phyloP scores from a whole-genome alignment of 345 rosid species.

The Rhodamnia rubescens region DNA sequence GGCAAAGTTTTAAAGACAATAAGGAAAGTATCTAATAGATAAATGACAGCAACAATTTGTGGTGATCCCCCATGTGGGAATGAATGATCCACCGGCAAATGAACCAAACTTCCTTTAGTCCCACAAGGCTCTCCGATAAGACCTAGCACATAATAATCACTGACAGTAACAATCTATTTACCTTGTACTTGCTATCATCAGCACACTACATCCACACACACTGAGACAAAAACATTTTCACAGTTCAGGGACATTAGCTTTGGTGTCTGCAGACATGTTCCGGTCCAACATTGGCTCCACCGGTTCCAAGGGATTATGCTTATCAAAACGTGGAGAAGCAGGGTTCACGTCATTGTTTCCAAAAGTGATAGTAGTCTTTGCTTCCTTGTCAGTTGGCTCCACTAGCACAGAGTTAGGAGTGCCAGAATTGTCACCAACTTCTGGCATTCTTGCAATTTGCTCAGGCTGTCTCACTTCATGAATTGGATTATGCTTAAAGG shows the following conservation, averaged over 20 bases:
- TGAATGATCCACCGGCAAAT: neutral
- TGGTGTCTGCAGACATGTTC: neutral
- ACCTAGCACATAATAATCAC: too few relatives aligned
- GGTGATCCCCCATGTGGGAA: neutral
- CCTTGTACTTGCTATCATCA: too few relatives aligned
- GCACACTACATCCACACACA: too few relatives aligned
- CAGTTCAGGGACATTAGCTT: neutral
- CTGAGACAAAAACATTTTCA: neutral
- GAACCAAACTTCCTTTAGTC: neutral
- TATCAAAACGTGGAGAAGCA: neutral
- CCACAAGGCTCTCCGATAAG: too few relatives aligned
- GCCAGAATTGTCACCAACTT: neutral
- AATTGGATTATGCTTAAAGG: neutral
- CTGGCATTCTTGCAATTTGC: neutral
- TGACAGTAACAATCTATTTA: too few relatives aligned
- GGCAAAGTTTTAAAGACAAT: neutral
- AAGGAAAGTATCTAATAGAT: neutral
- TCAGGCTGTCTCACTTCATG: neutral
- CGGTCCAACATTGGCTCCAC: neutral
- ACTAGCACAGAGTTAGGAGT: neutral
- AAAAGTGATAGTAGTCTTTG: neutral
- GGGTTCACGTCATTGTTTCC: neutral
- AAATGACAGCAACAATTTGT: neutral
- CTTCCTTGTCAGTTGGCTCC: neutral
- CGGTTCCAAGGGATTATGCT: neutral